A percentile compares a stretch with the other conserved stretches of the same genome.
Conservation (phyloP, 2,329 filamentous ascomycete genomes). For the Fusarium setosum region DNA sequence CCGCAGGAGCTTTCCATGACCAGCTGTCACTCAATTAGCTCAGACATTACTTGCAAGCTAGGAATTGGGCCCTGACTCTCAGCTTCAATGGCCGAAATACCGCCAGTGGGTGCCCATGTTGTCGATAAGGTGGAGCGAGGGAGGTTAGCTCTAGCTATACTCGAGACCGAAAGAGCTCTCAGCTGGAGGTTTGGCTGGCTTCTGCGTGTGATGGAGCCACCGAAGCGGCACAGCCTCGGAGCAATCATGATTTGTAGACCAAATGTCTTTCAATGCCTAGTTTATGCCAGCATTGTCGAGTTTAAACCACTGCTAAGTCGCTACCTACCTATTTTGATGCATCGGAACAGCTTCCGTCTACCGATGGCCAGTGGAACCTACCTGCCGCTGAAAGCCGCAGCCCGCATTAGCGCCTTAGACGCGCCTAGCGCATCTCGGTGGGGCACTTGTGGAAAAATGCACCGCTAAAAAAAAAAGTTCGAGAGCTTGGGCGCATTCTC, state of each 20-base stretch:
- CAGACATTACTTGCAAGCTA: not conserved
- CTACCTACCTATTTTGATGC: constrained; percentile 10
- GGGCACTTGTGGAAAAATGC: constrained; percentile 29
- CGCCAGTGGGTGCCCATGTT: constrained; percentile 83
- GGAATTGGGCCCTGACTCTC: constrained; percentile 56
- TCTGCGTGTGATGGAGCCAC: constrained; percentile 15
- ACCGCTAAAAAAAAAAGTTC: constrained; percentile 41
- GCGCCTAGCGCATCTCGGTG: constrained; percentile 37
- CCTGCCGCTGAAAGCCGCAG: constrained; percentile 3
- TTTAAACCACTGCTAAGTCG: not conserved
- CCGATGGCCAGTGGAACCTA: constrained; percentile 9
- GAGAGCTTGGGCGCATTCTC: constrained; percentile 19
- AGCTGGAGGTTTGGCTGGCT: constrained; percentile 17
- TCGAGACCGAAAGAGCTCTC: constrained; percentile 37
- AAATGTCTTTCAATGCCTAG: not conserved
- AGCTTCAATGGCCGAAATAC: constrained; percentile 67
- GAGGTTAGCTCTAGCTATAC: constrained; percentile 48
- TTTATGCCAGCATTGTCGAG: not conserved
- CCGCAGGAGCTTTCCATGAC: constrained; percentile 74
- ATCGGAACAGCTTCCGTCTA: constrained; percentile 16
- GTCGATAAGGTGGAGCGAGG: constrained; percentile 66
- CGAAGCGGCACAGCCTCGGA: constrained; percentile 21
- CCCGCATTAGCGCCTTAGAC: constrained; percentile 19
- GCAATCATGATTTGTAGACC: constrained; percentile 25
- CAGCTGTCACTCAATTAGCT: constrained; percentile 58